Evolutionary conservation across 495 filamentous ascomycete species (phyloP), one percentile per base, ranked within the genome.

Genomic region (Penicillium antarcticum): DNA sequence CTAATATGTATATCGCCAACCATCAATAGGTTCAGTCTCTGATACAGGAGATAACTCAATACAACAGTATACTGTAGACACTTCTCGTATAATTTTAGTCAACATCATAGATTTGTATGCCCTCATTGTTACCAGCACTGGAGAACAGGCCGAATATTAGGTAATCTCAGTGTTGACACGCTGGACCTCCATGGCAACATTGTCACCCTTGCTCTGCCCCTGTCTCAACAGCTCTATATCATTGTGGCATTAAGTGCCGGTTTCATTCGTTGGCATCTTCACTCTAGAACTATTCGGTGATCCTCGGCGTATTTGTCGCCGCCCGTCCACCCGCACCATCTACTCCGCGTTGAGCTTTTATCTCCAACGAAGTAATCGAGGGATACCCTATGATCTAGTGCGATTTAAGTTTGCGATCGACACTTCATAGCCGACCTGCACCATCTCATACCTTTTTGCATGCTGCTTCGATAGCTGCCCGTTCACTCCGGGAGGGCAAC

Each of bases 211-310:
- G 17, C 21, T 45, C 45, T 14, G 40, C 51, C 18, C 33, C 48
- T 45, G 49, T 38, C 9, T 51, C 47, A 14, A 23, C 8, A 23
- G 12, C 45, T 45, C 48, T 41, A 48, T 55, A 47, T 48, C 46
- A 16, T 42, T 38, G 48, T 56, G 79, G 78, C 78, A 80, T 75
- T 82, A 67, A 34, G 67, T 84, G 71, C 80, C 78, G 58, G 70
- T 81, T 83, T 65, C 82, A 67, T 68, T 85, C 82, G 76, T 84
- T 84, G 54, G 21, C 14, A 36, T 11, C n/a, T 13, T 21, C n/a
- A 3, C 18, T 45, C 6, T 7, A 40, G 42, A 47, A 17, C 42
- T 17, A 24, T 32, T 37, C 23, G 42, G 8, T 36, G 26, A 9
- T 40, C 34, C 33, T 38, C 34, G n/a, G 18, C 42, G 8, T 9